Evolutionary conservation across 2,329 filamentous ascomycete genomes (phyloP), one percentile per base, ranked within the genome.

Genomic region (Ophiocordyceps camponoti-floridani): DNA sequence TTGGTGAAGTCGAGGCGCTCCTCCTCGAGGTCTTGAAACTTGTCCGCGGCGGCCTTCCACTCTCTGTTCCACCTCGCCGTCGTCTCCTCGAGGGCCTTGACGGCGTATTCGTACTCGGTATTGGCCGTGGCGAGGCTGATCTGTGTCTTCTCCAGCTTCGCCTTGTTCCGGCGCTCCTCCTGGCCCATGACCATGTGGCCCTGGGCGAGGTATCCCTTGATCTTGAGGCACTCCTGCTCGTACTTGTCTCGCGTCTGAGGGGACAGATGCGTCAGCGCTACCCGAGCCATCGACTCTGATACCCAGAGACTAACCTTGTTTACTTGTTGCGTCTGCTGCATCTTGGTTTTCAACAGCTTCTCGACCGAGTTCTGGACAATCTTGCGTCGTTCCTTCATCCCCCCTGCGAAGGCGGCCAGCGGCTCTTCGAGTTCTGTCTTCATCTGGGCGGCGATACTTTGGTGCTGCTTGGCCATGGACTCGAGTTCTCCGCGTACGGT

Each of bases 111-210:
- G 58, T 98, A 98, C 55, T 96, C 91, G 41, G 78, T 80, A 63
- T 93, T 96, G 48, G 88, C 88, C 8, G 80, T 79, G 0, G 88
- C 88, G 47, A 98, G 74, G 56, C 88, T 93, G 54, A 95, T 91
- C 60, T 98, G 91, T 1, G 91, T 96, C 73, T 98, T 98, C 62
- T 98, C 91, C 40, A 98, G 74, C 64, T 94, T 96, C 19, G 89
- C 88, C 66, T 98, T 98, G 63, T 98, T 98, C 66, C 94, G 95
- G 27, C 91, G 79, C 67, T 98, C 91, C 60, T 98, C 91, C 55
- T 98, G 91, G 13, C 91, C 91, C 91, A 98, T 98, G 47, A 98
- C 91, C 91, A 98, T 98, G 60, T 98, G 93, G 10, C 91, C 91
- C 63, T 98, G 91, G 4, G 93, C 91, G 4, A 98, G 76, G 58